Base-by-base conservation (phyloP, 371 early-diverging fungal species). In the Mortierella polycephala region DNA sequence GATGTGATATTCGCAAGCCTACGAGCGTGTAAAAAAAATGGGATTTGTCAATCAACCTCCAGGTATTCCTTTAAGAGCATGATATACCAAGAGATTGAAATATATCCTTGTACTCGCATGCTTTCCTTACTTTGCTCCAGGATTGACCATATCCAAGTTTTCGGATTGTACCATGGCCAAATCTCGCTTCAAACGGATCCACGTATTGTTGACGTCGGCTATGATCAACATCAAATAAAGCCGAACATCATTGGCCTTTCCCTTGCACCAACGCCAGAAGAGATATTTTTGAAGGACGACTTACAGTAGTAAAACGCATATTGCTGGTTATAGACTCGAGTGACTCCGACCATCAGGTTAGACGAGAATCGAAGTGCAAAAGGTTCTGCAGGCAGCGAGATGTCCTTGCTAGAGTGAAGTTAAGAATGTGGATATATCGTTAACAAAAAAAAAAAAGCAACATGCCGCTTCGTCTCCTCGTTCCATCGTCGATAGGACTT, bases 361-460 rank as follows among this genome's bases (percentile, higher is more conserved):
- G 86, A 85, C 5, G 83, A 81, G 47, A 89, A 69, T 8, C 89
- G 69, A n/a, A 89, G 73, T 0, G 89, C 89, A 52, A 89, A 71
- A 2, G 88, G 88, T 57, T 86, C 88, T 4, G 83, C 83, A 5
- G 88, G 88, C 7, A 70, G 69, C 1, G 71, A 60, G 39, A 88
- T 71, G 58, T 83, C 84, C 42, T 67, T 69, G 62, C 86, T 85
- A 37, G 30, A 30, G 30, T 30, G 30, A 4, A 1, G 30, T 30
- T 30, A 4, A 30, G 30, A 30, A 30, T 4, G 30, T 30, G 30
- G 30, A 30, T 30, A 30, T 30, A 30, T 30, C 30, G 30, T 30
- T 30, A 30, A 30, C 5, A 37, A 60, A 0, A 60, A 10, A 37
- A 60, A 0, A 60, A 41, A 21, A 39, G 23, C 10, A 30, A 21